These are phyloP conservation scores for Pachysolen tannophilus DNA, from an alignment of 805 yeast species.

Conservation along the genomic window DNA sequence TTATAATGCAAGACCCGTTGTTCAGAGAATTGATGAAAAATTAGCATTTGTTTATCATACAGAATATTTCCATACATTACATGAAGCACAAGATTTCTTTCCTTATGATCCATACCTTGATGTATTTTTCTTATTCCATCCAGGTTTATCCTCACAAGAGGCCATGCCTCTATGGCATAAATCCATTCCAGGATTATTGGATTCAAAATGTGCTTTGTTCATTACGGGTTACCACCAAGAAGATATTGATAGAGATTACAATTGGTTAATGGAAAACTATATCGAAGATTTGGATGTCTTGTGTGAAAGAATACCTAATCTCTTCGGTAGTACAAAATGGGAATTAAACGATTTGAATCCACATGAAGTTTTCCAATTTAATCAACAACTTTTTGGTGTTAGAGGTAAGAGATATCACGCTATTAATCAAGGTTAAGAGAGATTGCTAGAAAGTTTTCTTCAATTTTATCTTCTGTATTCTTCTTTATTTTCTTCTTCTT, in stretches of 20 bases:
- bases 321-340: constrained; percentile 85
- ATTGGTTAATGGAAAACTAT: constrained; percentile 60
- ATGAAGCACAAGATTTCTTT: constrained; percentile 89
- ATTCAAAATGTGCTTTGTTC: constrained; percentile 87
- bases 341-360: constrained; percentile 90
- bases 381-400: constrained; percentile 82
- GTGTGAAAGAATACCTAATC: constrained; percentile 64
- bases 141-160: constrained; percentile 84
- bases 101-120: constrained; percentile 98
- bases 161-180: constrained; percentile 75
- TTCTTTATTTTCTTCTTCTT: too few species aligned
- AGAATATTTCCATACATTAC: constrained; percentile 82
- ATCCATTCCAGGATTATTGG: constrained; percentile 78
- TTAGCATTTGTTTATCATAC: constrained; percentile 78
- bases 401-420: constrained; percentile 98
- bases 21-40: constrained; percentile 65
- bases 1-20: constrained; percentile 54
- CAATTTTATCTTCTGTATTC: too few species aligned
- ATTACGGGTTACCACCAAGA: constrained; percentile 82
- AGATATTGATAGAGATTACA: constrained; percentile 63
- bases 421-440: constrained; percentile 23
- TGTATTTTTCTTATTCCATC: constrained; percentile 89
- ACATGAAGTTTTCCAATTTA: constrained; percentile 87
- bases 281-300: constrained; percentile 74
- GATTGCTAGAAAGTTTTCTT: too few species aligned